Base-by-base conservation (phyloP, 73 alveolate species). In the Paramecium sexaurelia region DNA sequence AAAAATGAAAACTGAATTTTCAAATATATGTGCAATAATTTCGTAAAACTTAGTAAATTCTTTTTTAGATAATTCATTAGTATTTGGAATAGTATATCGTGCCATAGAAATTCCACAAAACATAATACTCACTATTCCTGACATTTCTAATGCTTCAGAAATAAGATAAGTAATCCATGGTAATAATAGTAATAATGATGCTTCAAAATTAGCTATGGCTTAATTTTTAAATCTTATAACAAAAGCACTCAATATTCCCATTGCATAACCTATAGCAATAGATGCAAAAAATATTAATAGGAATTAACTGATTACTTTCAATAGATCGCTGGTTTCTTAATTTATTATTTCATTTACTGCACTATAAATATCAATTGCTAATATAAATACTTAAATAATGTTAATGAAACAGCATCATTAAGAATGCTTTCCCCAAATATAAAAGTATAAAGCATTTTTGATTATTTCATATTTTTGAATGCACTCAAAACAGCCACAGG, bases 401-500 rank as follows among this genome's bases (percentile, higher is more conserved):
- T 75, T 75, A 75, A 95, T 1, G 97, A 78, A 22, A 96, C 92
- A 8, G 98, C 99, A 93, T 95, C 98, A 69, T 95, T 97, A 83
- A 97, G 94, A 29, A 97, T 95, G 55, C 97, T 92, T 90, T 97
- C 99, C 39, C 98, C 98, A 92, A 95, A 96, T 3, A 96, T 93
- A n/a, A 95, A 22, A 10, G 94, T 84, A 84, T 94, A 93, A 7
- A 96, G 88, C 68, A 82, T 93, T 37, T 35, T 45, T 55, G 95
- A 98, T 15, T 94, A 92, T 29, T 95, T 91, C 85, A 94, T 47
- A 67, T 93, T 95, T 73, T 95, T 92, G 27, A 96, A 94, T 32
- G 95, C 85, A 15, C 98, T 93, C 7, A 96, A 93, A 2, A 96
- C 99, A 24, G 98, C 92, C 29, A 96, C 98, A 9, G 98, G 98